Base-by-base conservation (phyloP, 805 yeast genomes). In the Sungouiella blattae region DNA sequence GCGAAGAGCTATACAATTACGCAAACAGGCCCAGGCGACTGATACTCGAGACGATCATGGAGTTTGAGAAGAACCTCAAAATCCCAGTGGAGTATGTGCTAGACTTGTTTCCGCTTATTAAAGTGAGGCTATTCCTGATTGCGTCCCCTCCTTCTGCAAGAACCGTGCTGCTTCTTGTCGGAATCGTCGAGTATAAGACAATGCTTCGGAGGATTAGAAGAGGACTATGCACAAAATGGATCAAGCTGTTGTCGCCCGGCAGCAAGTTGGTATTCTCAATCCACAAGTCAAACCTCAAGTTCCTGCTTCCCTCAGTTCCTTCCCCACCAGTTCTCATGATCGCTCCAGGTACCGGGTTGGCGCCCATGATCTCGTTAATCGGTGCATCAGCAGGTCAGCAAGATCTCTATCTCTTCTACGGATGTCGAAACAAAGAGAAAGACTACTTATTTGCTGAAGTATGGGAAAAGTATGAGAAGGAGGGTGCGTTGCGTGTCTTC, bases 311-410 rank as follows among this genome's bases (percentile, higher is more conserved):
- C 5, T 29, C 26, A 3, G 41, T 26, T 11, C 38, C 55, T 32
- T 7, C 31, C 25, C 54, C 59, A 28, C 55, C 95, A 0, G 60
- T 84, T 17, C 61, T 93, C 3, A 66, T 91, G 74, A 71, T 91
- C 4, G 83, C 91, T 1, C 95, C 98, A 0, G 99, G 98, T 3
- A 94, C 98, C 0, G 99, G 99, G 2, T 69, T 93, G 8, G 98
- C 99, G 0, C 98, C 98, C 2, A 78, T 91, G 73, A 76, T 87
- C 50, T 73, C 86, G 1, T 51, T 89, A 26, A 70, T 91, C 11
- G 75, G 75, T 28, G 50, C 66, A 1, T 48, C 57, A 3, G 39
- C 57, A 13, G 48, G 47, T 1, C 29, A 37, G 1, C 64, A 62
- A 18, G 55, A 58, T 1, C 50, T 83, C 26, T 61, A 71, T 28